Evolutionary conservation across 2,329 filamentous ascomycete species (phyloP), one percentile per base, ranked within the genome.

Genomic region (Pezicula neosporulosa): DNA sequence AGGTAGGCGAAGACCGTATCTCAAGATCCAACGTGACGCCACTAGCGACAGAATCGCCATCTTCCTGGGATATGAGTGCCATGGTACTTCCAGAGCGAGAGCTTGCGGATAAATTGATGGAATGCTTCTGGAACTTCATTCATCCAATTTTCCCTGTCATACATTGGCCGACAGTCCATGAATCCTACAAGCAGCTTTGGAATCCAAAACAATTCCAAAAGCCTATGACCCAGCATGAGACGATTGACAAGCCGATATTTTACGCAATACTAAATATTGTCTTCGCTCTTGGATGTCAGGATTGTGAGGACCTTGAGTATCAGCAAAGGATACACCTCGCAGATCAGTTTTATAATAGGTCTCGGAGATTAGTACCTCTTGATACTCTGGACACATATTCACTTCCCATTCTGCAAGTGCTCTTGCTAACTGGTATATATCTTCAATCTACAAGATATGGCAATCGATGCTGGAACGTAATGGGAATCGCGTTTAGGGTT

Each of bases 401-500:
- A 0, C 16, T 68, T 13, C 47, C 54, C 3, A 41, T 63, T 3
- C 61, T 69, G 3, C 67, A 69, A 50, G 38, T 64, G 7, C 57
- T 70, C 0, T 44, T 68, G 8, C 55, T 70, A 2, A 62, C 58
- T 2, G 57, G 58, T 1, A 28, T 63, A 7, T 67, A 68, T 44
- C 60, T 68, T 4, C 63, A 63, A 7, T 66, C 57, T 10, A 62
- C 64, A 0, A 55, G 52, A 0, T 58, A 61, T 24, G 59, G 58
- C 4, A 57, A 66, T 19, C 62, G 66, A 1, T 67, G 66, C 54
- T 70, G 66, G 65, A 61, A 61, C 38, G 52, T 59, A 6, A 44
- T 63, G 3, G 65, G 64, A 6, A 50, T 66, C 10, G 67, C 66
- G 3, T 48, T 68, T 10, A 57, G 66, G 12, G 56, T 59, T 2